These are phyloP conservation scores for Malus hybrid DNA, from an alignment of 331 rosid genomes.

Conservation along the genomic window DNA sequence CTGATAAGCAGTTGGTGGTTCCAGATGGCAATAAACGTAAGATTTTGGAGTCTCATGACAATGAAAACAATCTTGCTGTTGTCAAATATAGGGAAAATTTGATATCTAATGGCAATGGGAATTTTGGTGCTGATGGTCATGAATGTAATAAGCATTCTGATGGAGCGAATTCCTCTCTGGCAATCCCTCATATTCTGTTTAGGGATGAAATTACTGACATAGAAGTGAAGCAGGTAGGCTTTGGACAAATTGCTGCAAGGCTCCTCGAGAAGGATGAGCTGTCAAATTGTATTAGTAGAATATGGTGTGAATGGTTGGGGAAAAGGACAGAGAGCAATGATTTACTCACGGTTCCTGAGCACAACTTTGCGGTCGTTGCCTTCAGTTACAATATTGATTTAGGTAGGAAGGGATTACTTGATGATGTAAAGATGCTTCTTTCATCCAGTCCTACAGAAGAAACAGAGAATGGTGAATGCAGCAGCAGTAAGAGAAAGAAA, in stretches of 20 bases:
- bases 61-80: slow-evolving; percentile 50
- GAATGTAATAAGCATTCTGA: slow-evolving; percentile 6
- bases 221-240: slow-evolving; percentile 46
- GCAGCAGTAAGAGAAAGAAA: slow-evolving; percentile 44
- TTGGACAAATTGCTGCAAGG: slow-evolving; percentile 69
- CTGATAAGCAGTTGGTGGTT: slow-evolving; percentile 22
- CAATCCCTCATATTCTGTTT: slow-evolving; percentile 54
- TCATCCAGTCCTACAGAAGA: slow-evolving; percentile 37
- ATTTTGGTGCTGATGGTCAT: slow-evolving; percentile 17
- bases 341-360: slow-evolving; percentile 35
- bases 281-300: slow-evolving; percentile 40
- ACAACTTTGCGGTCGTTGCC: slow-evolving; percentile 53
- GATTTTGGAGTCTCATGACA: slow-evolving; percentile 34
- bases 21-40: slow-evolving; percentile 21
- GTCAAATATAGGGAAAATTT: slow-evolving; percentile 36
- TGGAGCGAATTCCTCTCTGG: slow-evolving; percentile 15
- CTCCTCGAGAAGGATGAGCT: slow-evolving; percentile 43
- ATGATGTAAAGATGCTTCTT: slow-evolving; percentile 43
- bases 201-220: slow-evolving; percentile 50
- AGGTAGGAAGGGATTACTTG: slow-evolving; percentile 53
- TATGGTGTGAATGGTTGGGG: slow-evolving; percentile 98
- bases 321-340: slow-evolving; percentile 19
- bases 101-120: slow-evolving; percentile 1
- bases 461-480: slow-evolving; percentile 24
- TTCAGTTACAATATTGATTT: slow-evolving; percentile 57